These are phyloP conservation scores for Evernia prunastri DNA, from an alignment of 495 filamentous ascomycete species.

Conservation along the genomic window DNA sequence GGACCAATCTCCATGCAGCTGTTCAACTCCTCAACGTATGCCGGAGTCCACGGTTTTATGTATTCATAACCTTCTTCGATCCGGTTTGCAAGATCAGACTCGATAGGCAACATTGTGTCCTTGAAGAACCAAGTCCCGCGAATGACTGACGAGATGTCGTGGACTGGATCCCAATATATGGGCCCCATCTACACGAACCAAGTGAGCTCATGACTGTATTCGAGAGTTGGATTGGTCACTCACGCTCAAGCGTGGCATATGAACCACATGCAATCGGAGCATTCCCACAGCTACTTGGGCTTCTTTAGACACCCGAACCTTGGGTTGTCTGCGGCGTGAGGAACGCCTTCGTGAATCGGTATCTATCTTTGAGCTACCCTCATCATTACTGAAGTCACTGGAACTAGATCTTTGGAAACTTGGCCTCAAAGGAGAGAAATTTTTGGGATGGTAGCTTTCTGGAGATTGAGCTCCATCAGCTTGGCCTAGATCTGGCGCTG, in stretches of 20 bases:
- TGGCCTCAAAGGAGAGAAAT: slow-evolving; percentile 20
- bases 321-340: slow-evolving; percentile 17
- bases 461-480: slow-evolving; percentile 17
- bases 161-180: slow-evolving; percentile 96
- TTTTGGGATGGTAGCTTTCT: slow-evolving; percentile 7
- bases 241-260: slow-evolving; percentile 47
- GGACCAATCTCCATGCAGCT: slow-evolving; percentile 88
- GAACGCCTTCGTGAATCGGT: not conserved
- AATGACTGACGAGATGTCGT: slow-evolving; percentile 75
- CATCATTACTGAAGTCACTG: not conserved
- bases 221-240: slow-evolving; percentile 8
- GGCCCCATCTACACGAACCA: slow-evolving; percentile 79
- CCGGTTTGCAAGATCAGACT: slow-evolving; percentile 83
- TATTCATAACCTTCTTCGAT: slow-evolving; percentile 83
- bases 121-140: slow-evolving; percentile 96
- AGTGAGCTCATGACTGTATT: slow-evolving; percentile 35
- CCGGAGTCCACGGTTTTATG: slow-evolving; percentile 82
- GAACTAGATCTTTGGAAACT: slow-evolving; percentile 19
- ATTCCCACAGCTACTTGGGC: slow-evolving; percentile 64
- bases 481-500: slow-evolving; percentile 9
- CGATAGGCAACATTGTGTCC: slow-evolving; percentile 86
- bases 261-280: slow-evolving; percentile 61
- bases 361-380: not conserved
- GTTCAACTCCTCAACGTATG: slow-evolving; percentile 87
- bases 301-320: slow-evolving; percentile 20